phyloP scores from a whole-genome alignment of 1,284 basidiomycete genomes.

The Leccinum subspadiceum region DNA sequence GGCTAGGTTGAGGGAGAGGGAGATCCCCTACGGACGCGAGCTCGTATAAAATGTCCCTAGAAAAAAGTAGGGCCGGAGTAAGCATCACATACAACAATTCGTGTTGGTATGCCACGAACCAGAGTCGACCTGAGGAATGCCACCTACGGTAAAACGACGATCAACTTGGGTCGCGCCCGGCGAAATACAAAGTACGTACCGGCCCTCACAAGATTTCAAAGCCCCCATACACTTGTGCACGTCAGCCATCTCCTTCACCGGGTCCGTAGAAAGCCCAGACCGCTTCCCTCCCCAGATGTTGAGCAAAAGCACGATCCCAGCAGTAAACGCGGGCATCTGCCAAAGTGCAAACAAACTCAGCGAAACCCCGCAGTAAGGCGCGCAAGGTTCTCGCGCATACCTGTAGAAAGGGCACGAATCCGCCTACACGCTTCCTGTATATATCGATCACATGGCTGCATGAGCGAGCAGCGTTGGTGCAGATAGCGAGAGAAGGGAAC shows the following conservation, averaged over 20 bases:
- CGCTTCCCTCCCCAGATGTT: conserved; percentile 55
- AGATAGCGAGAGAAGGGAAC: conserved; percentile 78
- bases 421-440: conserved; percentile 37
- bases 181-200: conserved; percentile 17
- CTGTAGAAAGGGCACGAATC: conserved; percentile 40
- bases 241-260: conserved; percentile 55
- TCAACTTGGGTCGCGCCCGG: not conserved
- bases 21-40: conserved; percentile 66
- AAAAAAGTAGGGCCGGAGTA: not conserved
- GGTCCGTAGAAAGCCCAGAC: conserved; percentile 46
- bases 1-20: conserved; percentile 54
- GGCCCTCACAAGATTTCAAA: conserved; percentile 38
- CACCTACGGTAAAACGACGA: conserved; percentile 16
- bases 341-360: conserved; percentile 7
- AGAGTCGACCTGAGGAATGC: conserved; percentile 31
- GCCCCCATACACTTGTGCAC: conserved; percentile 62
- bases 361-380: not conserved
- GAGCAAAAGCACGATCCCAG: conserved; percentile 51
- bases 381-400: conserved; percentile 22
- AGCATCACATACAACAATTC: not conserved
- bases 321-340: conserved; percentile 42
- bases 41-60: conserved; percentile 67
- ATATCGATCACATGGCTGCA: conserved; percentile 72
- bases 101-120: conserved; percentile 18
- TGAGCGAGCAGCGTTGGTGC: conserved; percentile 80